A percentile compares a stretch with the other conserved stretches of the same genome.
These are phyloP conservation scores for Flaveria brownii DNA, from an alignment of 129 eudicot genomes.

Conservation along the genomic window DNA sequence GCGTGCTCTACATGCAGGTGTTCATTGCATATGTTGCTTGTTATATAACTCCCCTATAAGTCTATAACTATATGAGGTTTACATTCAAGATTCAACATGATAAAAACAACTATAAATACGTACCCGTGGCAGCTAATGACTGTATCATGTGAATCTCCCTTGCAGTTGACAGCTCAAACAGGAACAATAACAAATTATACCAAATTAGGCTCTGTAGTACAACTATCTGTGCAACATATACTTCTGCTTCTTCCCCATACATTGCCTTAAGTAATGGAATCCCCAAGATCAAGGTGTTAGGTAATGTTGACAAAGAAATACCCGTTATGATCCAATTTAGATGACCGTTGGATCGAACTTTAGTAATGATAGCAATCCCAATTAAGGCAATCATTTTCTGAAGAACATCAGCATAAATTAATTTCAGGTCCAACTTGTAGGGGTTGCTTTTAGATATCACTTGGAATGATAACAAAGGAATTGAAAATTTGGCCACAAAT, in stretches of 20 bases:
- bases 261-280: slow-evolving; percentile 68
- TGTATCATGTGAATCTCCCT: slow-evolving; percentile 37
- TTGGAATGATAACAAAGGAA: slow-evolving; percentile 72
- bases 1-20: no score
- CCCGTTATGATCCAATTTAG: slow-evolving; percentile 76
- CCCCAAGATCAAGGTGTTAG: slow-evolving; percentile 76
- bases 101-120: neutral
- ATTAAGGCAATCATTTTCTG: slow-evolving; percentile 60
- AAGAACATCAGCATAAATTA: slow-evolving; percentile 63
- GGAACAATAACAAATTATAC: slow-evolving; percentile 64
- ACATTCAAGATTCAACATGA: neutral
- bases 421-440: slow-evolving; percentile 63
- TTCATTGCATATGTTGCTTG: no score
- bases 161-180: slow-evolving; percentile 61
- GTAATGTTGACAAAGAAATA: slow-evolving; percentile 68
- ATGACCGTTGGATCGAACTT: slow-evolving; percentile 54
- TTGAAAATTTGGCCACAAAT: slow-evolving; percentile 68
- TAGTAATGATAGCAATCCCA: slow-evolving; percentile 41
- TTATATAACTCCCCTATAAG: neutral
- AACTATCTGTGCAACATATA: slow-evolving; percentile 63
- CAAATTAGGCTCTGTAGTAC: slow-evolving; percentile 73
- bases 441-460: slow-evolving; percentile 65
- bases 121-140: slow-evolving; percentile 54
- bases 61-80: neutral
- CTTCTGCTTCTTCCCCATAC: slow-evolving; percentile 64